phyloP scores from a whole-genome alignment of 305 asterid genomes.

The Salvia sclarea region DNA sequence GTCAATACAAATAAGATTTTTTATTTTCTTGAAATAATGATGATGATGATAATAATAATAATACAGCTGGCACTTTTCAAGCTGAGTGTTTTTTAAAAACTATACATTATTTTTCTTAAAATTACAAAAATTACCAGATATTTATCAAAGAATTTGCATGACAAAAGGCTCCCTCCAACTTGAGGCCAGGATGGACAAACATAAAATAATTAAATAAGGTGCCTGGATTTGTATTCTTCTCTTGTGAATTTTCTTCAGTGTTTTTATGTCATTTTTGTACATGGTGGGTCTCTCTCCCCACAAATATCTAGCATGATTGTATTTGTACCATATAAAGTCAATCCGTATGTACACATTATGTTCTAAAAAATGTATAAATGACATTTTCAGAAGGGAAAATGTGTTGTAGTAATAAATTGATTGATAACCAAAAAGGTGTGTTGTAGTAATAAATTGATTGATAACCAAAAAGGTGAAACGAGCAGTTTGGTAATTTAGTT shows the following conservation, averaged over 20 bases:
- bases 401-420: neutral
- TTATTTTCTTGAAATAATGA: too few species aligned
- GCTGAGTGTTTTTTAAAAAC: too few species aligned
- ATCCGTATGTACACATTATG: neutral
- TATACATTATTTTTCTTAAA: too few species aligned
- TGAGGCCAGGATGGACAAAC: neutral
- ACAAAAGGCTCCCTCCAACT: neutral
- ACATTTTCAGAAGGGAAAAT: too few species aligned
- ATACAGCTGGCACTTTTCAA: too few species aligned
- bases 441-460: neutral
- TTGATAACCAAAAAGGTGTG: neutral
- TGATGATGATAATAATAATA: too few species aligned
- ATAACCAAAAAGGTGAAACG: neutral
- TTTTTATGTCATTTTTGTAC: neutral
- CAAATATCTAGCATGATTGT: conserved; percentile 24
- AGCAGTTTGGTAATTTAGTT: neutral
- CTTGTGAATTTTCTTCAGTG: neutral
- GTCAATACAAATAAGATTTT: too few species aligned
- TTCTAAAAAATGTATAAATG: too few species aligned
- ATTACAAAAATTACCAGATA: neutral
- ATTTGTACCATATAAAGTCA: neutral
- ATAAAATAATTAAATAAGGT: neutral
- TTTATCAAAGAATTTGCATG: neutral
- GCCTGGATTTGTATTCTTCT: conserved; percentile 22
- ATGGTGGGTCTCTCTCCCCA: neutral